A percentile compares a stretch with the other conserved stretches of the same genome.
Conservation (phyloP, 306 rosid species). For the Ormosia semicastrata region DNA sequence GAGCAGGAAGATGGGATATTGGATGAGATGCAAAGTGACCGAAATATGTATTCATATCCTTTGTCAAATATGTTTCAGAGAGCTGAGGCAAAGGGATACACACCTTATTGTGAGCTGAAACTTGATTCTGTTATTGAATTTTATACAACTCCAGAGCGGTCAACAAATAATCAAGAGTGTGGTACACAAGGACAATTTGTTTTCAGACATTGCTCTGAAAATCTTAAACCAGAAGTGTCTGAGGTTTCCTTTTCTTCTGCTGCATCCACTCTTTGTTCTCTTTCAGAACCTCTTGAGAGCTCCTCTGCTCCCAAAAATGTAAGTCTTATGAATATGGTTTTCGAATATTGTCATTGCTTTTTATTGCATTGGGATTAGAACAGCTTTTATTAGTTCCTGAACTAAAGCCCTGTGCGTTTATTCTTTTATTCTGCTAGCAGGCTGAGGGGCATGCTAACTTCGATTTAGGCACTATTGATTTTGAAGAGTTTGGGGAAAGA, state of each 20-base stretch:
- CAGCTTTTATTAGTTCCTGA: slow-evolving; percentile 12
- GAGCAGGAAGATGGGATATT: slow-evolving; percentile 64
- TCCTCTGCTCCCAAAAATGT: slow-evolving; percentile 45
- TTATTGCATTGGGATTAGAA: slow-evolving; percentile 21
- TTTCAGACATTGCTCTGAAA: slow-evolving; percentile 28
- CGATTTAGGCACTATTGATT: slow-evolving; percentile 30
- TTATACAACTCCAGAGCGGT: slow-evolving; percentile 35
- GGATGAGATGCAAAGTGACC: slow-evolving; percentile 47
- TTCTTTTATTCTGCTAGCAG: slow-evolving; percentile 38
- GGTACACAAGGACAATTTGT: slow-evolving; percentile 36
- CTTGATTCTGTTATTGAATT: slow-evolving; percentile 46
- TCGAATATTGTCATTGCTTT: slow-evolving; percentile 5
- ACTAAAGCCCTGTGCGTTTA: slow-evolving; percentile 16
- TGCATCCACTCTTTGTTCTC: slow-evolving; percentile 55
- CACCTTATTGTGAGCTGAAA: slow-evolving; percentile 63
- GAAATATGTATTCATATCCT: slow-evolving; percentile 65
- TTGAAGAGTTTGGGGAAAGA: slow-evolving; percentile 42
- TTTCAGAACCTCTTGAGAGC: slow-evolving; percentile 47
- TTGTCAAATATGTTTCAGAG: slow-evolving; percentile 48
- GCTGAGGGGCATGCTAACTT: slow-evolving; percentile 44
- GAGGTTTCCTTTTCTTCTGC: slow-evolving; percentile 57
- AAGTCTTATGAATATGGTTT: slow-evolving; percentile 33
- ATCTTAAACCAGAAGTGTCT: slow-evolving; percentile 38
- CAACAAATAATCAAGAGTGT: slow-evolving; percentile 41
- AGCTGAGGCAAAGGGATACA: slow-evolving; percentile 65